phyloP scores from a whole-genome alignment of 2,329 filamentous ascomycete genomes.

The Cladorrhinum sp. region DNA sequence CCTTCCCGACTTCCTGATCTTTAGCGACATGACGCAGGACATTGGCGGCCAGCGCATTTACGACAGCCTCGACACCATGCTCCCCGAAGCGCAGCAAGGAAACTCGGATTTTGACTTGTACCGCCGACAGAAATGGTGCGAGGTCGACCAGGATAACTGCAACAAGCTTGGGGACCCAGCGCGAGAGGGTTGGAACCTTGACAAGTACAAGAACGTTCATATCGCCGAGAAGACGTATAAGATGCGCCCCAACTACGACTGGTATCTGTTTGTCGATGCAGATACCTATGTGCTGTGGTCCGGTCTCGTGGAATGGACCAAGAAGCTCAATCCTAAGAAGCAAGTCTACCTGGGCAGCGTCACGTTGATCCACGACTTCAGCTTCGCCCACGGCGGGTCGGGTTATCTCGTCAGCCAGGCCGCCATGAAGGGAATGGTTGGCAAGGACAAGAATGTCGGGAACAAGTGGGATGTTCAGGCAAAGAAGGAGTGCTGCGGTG shows the following conservation, averaged over 20 bases:
- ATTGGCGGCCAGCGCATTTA: slow-evolving; percentile 44
- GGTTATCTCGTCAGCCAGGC: slow-evolving; percentile 52
- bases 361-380: slow-evolving; percentile 39
- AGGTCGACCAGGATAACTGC: slow-evolving; percentile 44
- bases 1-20: slow-evolving; percentile 53
- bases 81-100: slow-evolving; percentile 40
- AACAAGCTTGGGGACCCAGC: slow-evolving; percentile 32
- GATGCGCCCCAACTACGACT: slow-evolving; percentile 50
- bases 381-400: slow-evolving; percentile 56
- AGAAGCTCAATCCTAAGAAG: slow-evolving; percentile 40
- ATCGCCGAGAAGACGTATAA: slow-evolving; percentile 54
- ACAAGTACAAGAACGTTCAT: slow-evolving; percentile 62
- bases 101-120: slow-evolving; percentile 53
- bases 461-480: slow-evolving; percentile 45
- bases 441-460: slow-evolving; percentile 41
- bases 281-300: slow-evolving; percentile 57
- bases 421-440: slow-evolving; percentile 48
- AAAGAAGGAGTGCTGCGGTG: slow-evolving; percentile 48
- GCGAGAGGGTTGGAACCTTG: slow-evolving; percentile 49
- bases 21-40: slow-evolving; percentile 53
- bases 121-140: slow-evolving; percentile 43
- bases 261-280: slow-evolving; percentile 59
- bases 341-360: slow-evolving; percentile 51
- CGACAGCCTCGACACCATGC: slow-evolving; percentile 46
- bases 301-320: slow-evolving; percentile 49